Conservation (phyloP, 305 asterid genomes). For the Galium porrigens region DNA sequence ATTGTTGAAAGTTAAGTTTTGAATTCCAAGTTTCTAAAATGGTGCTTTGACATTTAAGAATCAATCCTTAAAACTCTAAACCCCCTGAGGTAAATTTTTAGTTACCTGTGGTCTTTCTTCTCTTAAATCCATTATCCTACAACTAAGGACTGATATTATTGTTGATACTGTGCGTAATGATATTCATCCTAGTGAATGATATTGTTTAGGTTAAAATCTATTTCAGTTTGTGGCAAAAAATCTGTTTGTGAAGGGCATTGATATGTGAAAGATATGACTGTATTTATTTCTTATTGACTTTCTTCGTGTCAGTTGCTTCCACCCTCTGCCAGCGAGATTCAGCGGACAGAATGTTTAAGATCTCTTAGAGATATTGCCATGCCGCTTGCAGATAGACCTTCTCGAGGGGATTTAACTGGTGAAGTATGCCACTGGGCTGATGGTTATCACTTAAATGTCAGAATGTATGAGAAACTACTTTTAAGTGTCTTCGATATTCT, state of each 20-base stretch:
- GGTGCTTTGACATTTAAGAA: neutral
- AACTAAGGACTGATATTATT: neutral
- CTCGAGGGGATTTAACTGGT: conserved; percentile 96
- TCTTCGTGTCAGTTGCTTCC: conserved; percentile 61
- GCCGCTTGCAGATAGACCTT: conserved; percentile 93
- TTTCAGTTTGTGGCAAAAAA: neutral
- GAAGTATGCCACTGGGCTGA: conserved; percentile 99
- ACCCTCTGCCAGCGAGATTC: conserved; percentile 71
- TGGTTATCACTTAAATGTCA: conserved; percentile 89
- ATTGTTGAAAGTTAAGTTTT: neutral
- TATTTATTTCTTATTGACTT: conserved; percentile 6
- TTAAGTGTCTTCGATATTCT: conserved; percentile 87
- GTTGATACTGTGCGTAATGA: neutral
- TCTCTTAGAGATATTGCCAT: conserved; percentile 65
- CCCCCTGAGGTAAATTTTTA: neutral
- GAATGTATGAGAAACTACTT: conserved; percentile 76
- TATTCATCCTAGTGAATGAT: neutral
- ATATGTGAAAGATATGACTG: neutral
- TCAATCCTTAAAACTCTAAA: neutral
- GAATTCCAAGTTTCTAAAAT: neutral
- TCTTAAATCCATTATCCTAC: neutral
- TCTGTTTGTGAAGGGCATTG: neutral
- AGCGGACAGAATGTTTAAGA: conserved; percentile 80
- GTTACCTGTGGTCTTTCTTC: neutral
- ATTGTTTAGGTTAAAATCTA: neutral